Evolutionary conservation across 2,329 filamentous ascomycete species (phyloP), one percentile per base, ranked within the genome.

Genomic region (Fusarium sp.): DNA sequence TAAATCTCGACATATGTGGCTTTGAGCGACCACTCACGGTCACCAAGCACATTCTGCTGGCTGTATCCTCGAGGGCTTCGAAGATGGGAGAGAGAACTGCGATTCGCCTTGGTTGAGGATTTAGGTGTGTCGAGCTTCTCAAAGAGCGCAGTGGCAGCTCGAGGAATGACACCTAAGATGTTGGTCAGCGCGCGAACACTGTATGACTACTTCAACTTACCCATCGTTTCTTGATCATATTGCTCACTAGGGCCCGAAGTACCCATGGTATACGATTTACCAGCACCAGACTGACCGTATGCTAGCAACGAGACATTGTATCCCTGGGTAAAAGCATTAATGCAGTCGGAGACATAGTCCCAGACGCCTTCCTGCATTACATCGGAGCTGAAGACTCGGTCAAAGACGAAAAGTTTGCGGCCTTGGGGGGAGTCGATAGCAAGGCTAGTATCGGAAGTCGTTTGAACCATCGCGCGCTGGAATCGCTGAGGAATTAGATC

Each of bases 211-310:
- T 43, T 38, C 9, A 8, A 78, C 89, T 76, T 83, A 95, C 92
- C 93, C 90, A 94, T 95, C 27, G 86, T 76, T 8, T 89, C 84
- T 27, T 82, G 65, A 69, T 94, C 83, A 23, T 80, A 82, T 71
- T 96, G 90, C 70, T 97, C 93, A 19, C 76, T 76, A 2, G 93
- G 92, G 5, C 93, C 93, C 1, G 94, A 93, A 0, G 95, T 99
- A 53, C 95, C 95, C 95, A 99, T 99, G 0, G 95, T 99, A 74
- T 96, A 98, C 3, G 94, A 98, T 79, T 99, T 99, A 68, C 95
- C 95, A 10, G 95, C 93, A 53, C 95, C 95, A 25, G 95, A 99
- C 80, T 99, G 95, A 66, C 95, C 95, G 72, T 99, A 99, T 43
- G 95, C 95, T 69, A 99, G 81, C 45, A 99, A 87, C 4, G 95